Base-by-base conservation (phyloP, 2,329 filamentous ascomycete genomes). In the Penicillium decumbens region DNA sequence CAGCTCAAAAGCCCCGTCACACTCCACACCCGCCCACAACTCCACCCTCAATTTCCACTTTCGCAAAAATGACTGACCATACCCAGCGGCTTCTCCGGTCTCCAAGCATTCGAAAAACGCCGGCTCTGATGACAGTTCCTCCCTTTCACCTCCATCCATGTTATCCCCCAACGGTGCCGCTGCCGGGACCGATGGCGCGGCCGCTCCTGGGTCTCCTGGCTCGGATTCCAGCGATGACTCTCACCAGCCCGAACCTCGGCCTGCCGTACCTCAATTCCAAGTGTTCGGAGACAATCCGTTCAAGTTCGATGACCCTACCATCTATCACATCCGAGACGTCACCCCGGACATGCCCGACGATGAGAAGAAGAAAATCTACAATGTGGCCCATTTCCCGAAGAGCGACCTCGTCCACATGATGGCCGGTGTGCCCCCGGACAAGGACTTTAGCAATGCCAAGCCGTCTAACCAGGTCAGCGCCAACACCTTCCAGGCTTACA, bases 371-470 rank as follows among this genome's bases (percentile, higher is more conserved):
- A 82, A 87, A 58, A 92, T 97, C 45, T 95, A 89, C 68, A 89
- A 89, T 6, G 93, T 98, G 13, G 84, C 87, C 4, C 78, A 81
- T 12, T 98, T 93, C 65, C 93, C 93, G 0, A 80, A 79, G 45
- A 85, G 81, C 56, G 88, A 96, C 63, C 78, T 98, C 7, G 79
- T 84, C 50, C 85, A 96, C 64, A 77, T 93, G 58, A 95, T 95
- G 56, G 87, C 92, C 9, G 93, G 93, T 41, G 84, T 87, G 33
- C 88, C 91, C 1, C 92, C 93, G 1, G 91, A 97, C 69, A 90
- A 89, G 67, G 93, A 98, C 73, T 97, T 96, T 64, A 96, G 89
- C 66, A 95, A 83, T 65, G 87, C 89, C 29, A 98, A 97, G 67
- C 90, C 92, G 4, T 85, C 85, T 18, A 95, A 92, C 62, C 93